phyloP scores from a whole-genome alignment of 2,329 filamentous ascomycete species.

The Verticillium zaregamsianum region DNA sequence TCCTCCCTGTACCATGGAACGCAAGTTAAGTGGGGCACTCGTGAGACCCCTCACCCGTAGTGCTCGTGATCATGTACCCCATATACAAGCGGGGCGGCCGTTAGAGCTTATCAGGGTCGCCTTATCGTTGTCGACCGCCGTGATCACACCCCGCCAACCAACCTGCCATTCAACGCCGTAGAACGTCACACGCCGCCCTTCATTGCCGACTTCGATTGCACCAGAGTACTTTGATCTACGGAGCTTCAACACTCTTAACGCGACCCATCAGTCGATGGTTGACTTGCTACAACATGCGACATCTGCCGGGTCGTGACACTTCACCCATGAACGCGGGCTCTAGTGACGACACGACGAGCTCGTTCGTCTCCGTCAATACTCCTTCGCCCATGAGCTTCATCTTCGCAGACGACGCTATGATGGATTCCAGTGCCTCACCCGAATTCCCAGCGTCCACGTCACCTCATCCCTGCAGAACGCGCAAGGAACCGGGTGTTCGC shows the following conservation, averaged over 20 bases:
- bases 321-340: slow-evolving; percentile 18
- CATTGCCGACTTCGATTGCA: neutral
- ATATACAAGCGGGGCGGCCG: neutral
- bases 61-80: neutral
- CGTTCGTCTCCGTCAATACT: neutral
- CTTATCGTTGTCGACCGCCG: neutral
- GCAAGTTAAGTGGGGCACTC: neutral
- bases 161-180: neutral
- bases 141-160: neutral
- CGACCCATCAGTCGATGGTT: slow-evolving; percentile 2
- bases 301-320: slow-evolving; percentile 40
- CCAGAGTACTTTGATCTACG: neutral
- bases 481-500: neutral
- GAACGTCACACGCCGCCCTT: neutral
- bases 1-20: neutral
- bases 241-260: neutral
- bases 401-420: slow-evolving; percentile 35
- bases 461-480: neutral
- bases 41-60: neutral
- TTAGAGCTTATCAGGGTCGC: neutral
- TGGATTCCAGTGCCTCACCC: slow-evolving; percentile 25
- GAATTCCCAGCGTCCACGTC: slow-evolving; percentile 17
- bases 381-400: slow-evolving; percentile 2
- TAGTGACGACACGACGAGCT: slow-evolving; percentile 3
- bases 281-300: slow-evolving; percentile 32